Conservation (phyloP, 768 basidiomycete genomes). For the Termitomyces heimii region DNA sequence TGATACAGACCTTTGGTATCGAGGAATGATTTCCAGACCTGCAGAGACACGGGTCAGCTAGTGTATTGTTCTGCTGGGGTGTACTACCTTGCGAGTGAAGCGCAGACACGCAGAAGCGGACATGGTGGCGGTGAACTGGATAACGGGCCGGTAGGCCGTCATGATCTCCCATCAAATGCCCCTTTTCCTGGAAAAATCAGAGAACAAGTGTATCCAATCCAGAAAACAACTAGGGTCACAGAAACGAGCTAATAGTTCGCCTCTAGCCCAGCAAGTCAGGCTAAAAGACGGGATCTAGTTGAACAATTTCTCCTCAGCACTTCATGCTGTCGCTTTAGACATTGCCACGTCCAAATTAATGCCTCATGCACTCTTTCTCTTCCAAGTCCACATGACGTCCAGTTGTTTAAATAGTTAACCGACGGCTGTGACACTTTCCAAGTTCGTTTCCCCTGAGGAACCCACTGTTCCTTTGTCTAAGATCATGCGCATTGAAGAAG, state of each 20-base stretch:
- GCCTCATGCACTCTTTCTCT: not conserved
- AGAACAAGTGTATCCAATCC: too few species aligned
- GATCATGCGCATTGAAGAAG: slow-evolving; percentile 58
- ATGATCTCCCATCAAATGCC: too few species aligned
- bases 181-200: too few species aligned
- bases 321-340: not conserved
- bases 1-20: slow-evolving; percentile 55
- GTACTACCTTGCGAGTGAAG: slow-evolving; percentile 56
- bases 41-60: not conserved
- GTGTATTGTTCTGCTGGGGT: not conserved
- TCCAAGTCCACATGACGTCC: not conserved
- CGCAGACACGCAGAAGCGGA: slow-evolving; percentile 52
- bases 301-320: not conserved
- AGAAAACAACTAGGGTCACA: too few species aligned
- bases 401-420: not conserved
- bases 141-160: slow-evolving; percentile 5
- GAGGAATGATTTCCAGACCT: slow-evolving; percentile 84
- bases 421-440: not conserved
- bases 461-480: not conserved
- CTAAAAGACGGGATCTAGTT: too few species aligned
- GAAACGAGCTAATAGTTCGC: not conserved
- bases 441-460: not conserved
- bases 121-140: not conserved
- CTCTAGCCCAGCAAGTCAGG: not conserved
- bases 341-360: not conserved